A percentile compares a stretch with the other conserved stretches of the same genome.
phyloP scores from a whole-genome alignment of 768 basidiomycete genomes.

The Lepiota brunneoincarnata region DNA sequence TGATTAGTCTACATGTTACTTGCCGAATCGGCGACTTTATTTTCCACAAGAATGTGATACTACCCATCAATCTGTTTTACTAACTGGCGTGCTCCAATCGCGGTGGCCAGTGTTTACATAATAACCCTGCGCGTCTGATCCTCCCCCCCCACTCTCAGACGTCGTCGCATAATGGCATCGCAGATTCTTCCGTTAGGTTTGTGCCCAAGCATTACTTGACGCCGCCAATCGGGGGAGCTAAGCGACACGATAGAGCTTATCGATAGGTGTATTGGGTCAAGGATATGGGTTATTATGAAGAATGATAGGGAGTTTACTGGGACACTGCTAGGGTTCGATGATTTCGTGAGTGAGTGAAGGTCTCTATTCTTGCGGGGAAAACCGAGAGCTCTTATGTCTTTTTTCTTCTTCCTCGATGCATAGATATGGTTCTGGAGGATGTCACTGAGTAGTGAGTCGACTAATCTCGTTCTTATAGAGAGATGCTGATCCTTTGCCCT shows the following conservation, averaged over 20 bases:
- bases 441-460: slow-evolving; percentile 88
- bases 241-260: slow-evolving; percentile 68
- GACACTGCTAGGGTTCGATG: slow-evolving; percentile 93
- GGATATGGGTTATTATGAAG: slow-evolving; percentile 99
- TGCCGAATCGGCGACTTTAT: slow-evolving; percentile 2
- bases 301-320: slow-evolving; percentile 96
- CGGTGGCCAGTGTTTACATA: slow-evolving; percentile 14
- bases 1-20: slow-evolving; percentile 9
- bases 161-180: slow-evolving; percentile 63
- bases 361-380: background rate
- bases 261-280: slow-evolving; percentile 95
- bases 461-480: background rate
- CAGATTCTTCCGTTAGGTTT: slow-evolving; percentile 91
- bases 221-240: background rate
- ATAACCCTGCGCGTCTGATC: background rate
- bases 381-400: background rate
- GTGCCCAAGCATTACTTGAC: background rate
- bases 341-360: slow-evolving; percentile 92
- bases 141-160: background rate
- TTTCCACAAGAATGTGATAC: background rate
- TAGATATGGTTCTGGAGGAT: slow-evolving; percentile 94
- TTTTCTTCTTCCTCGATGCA: background rate
- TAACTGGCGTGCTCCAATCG: too few relatives aligned
- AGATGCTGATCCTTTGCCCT: background rate
- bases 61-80: slow-evolving; percentile 11